Evolutionary conservation across 257 asterid genomes (phyloP).

Genomic region (Capsicum pubescens): DNA sequence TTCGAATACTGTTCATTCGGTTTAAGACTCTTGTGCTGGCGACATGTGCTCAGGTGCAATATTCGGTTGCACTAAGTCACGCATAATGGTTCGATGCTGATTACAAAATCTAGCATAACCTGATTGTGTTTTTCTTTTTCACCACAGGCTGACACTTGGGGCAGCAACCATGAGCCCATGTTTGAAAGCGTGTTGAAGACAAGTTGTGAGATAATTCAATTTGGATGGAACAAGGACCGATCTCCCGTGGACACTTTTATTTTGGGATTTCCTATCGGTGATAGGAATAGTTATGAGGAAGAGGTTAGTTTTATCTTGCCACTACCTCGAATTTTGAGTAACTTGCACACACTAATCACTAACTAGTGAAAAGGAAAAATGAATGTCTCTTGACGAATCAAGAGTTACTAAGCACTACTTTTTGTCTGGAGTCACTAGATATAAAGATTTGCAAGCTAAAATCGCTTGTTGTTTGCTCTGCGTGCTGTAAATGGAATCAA

Average conservation of each 20-base stretch:
- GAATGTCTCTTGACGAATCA: slow-evolving; percentile 12
- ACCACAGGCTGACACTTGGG: slow-evolving; percentile 81
- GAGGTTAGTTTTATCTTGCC: slow-evolving; percentile 55
- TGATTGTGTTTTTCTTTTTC: slow-evolving; percentile 27
- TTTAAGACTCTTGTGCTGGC: slow-evolving; percentile 86
- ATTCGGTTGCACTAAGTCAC: slow-evolving; percentile 32
- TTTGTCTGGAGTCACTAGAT: slow-evolving; percentile 8
- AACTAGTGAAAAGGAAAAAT: slow-evolving; percentile 9
- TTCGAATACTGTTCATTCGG: slow-evolving; percentile 86
- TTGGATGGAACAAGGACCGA: slow-evolving; percentile 91
- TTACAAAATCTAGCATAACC: slow-evolving; percentile 34
- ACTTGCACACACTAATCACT: background rate
- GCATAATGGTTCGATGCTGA: slow-evolving; percentile 28
- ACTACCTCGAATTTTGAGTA: background rate
- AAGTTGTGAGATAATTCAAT: slow-evolving; percentile 83
- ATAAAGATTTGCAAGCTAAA: slow-evolving; percentile 7
- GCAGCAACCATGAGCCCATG: slow-evolving; percentile 83
- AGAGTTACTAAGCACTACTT: background rate
- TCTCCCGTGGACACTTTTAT: slow-evolving; percentile 96
- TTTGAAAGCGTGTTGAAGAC: slow-evolving; percentile 85
- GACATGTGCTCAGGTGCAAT: slow-evolving; percentile 85
- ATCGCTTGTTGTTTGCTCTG: background rate
- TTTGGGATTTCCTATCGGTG: slow-evolving; percentile 91
- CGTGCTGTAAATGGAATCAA: slow-evolving; percentile 12
- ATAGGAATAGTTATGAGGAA: slow-evolving; percentile 82